A percentile compares a stretch with the other conserved stretches of the same genome.
Evolutionary conservation across 2,329 filamentous ascomycete species (phyloP).

Genomic region (Penicillium aurantiogriseum): DNA sequence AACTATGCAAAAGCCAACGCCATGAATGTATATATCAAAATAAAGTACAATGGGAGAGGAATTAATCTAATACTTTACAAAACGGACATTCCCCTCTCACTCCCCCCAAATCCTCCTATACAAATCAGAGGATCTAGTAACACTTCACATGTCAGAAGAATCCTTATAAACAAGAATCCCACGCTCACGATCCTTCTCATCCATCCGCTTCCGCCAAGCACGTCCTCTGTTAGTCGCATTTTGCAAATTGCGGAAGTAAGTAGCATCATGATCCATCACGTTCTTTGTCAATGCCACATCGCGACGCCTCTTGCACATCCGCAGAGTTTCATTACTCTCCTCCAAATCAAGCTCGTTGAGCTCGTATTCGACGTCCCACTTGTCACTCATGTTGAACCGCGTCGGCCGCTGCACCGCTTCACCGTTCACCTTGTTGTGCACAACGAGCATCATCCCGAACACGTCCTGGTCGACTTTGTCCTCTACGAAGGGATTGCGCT

Average conservation of each 20-base stretch:
- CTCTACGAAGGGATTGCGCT: rapidly evolving
- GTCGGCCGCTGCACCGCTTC: slow-evolving; percentile 60
- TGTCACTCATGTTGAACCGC: slow-evolving; percentile 42
- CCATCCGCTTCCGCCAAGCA: slow-evolving; percentile 56
- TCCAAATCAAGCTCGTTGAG: slow-evolving; percentile 59
- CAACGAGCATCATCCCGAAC: slow-evolving; percentile 68
- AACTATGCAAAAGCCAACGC: not conserved
- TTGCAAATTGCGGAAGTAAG: slow-evolving; percentile 43
- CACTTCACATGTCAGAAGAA: not conserved
- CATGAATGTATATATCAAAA: not conserved
- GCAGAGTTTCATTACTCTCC: slow-evolving; percentile 55
- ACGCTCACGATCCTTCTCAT: slow-evolving; percentile 50
- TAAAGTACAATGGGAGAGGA: not conserved
- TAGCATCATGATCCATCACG: slow-evolving; percentile 35
- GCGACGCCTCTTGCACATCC: slow-evolving; percentile 57
- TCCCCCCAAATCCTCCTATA: not conserved
- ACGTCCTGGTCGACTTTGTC: slow-evolving; percentile 36
- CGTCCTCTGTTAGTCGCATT: slow-evolving; percentile 56
- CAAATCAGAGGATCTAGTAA: not conserved
- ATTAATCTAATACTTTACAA: slow-evolving; percentile 4
- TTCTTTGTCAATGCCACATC: slow-evolving; percentile 40
- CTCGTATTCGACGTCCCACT: slow-evolving; percentile 77
- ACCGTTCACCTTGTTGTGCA: slow-evolving; percentile 71
- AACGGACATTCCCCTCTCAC: not conserved
- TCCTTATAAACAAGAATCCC: slow-evolving; percentile 36